phyloP scores from a whole-genome alignment of 345 rosid genomes.

The Adansonia digitata region DNA sequence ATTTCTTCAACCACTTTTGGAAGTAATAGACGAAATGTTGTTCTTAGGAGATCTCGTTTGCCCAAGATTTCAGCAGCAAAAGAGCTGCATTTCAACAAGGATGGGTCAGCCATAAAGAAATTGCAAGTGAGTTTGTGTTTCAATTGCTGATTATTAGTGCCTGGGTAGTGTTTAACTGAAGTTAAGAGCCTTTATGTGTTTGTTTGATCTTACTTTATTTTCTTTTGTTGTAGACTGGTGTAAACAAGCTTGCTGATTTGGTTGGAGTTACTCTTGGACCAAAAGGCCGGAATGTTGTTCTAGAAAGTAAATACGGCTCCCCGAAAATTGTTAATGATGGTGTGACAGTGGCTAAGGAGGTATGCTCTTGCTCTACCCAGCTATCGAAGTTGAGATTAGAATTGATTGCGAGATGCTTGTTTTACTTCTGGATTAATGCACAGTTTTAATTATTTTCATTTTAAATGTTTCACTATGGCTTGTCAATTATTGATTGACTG shows the following conservation, averaged over 20 bases:
- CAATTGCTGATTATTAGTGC: not conserved
- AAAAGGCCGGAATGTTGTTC: slow-evolving; percentile 92
- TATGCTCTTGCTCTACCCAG: slow-evolving; percentile 14
- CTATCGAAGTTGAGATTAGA: not conserved
- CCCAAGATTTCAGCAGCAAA: slow-evolving; percentile 77
- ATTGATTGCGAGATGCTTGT: no score
- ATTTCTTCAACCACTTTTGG: slow-evolving; percentile 55
- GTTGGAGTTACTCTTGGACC: slow-evolving; percentile 99
- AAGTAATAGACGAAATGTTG: slow-evolving; percentile 45
- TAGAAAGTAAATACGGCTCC: slow-evolving; percentile 98
- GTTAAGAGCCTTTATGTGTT: not conserved
- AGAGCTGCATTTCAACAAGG: slow-evolving; percentile 92
- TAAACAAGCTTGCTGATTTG: slow-evolving; percentile 94
- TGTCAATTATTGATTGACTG: not conserved
- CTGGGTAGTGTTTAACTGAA: not conserved
- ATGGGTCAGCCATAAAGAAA: slow-evolving; percentile 81
- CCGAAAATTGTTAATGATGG: slow-evolving; percentile 98
- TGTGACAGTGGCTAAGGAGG: slow-evolving; percentile 97
- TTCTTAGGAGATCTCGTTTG: slow-evolving; percentile 39
- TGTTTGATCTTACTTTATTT: slow-evolving; percentile 1
- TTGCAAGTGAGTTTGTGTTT: slow-evolving; percentile 58
- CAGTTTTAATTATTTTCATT: not conserved
- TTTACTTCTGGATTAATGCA: no score
- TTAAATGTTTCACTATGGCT: not conserved
- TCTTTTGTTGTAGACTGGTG: slow-evolving; percentile 59